Conservation (phyloP, 768 basidiomycete species). For the Tephrocybe sp. region DNA sequence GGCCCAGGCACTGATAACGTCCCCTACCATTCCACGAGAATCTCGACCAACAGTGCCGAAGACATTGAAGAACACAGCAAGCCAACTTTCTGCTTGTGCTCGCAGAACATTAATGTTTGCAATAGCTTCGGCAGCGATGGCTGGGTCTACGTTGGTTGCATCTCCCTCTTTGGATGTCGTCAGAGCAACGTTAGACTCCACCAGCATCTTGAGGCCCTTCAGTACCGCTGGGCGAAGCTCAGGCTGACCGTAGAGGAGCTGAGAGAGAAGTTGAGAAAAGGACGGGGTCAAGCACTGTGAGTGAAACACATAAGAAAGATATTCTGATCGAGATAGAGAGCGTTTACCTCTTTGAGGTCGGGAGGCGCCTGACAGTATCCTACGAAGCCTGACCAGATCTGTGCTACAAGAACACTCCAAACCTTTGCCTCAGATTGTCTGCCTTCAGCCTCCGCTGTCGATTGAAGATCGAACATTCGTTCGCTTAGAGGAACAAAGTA, state of each 20-base stretch:
- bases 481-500: slow-evolving; percentile 96
- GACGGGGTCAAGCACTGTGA: slow-evolving; percentile 65
- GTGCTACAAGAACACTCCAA: slow-evolving; percentile 91
- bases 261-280: slow-evolving; percentile 81
- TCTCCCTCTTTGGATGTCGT: slow-evolving; percentile 37
- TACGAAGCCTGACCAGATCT: slow-evolving; percentile 89
- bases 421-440: slow-evolving; percentile 88
- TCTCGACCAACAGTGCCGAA: slow-evolving; percentile 85
- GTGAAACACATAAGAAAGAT: slow-evolving; percentile 6
- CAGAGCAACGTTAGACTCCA: slow-evolving; percentile 74
- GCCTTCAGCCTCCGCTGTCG: slow-evolving; percentile 71
- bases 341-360: slow-evolving; percentile 70
- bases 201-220: slow-evolving; percentile 75
- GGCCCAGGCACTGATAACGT: slow-evolving; percentile 87
- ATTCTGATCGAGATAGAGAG: background rate
- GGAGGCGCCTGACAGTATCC: slow-evolving; percentile 85
- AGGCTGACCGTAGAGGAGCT: slow-evolving; percentile 88
- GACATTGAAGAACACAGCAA: slow-evolving; percentile 96
- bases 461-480: slow-evolving; percentile 86
- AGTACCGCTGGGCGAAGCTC: slow-evolving; percentile 82
- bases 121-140: slow-evolving; percentile 60
- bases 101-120: slow-evolving; percentile 73
- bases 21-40: slow-evolving; percentile 74
- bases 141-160: slow-evolving; percentile 23
- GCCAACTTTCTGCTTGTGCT: slow-evolving; percentile 86